Evolutionary conservation across 768 basidiomycete genomes (phyloP), one percentile per base, ranked within the genome.

Genomic region (Termitomyces sp.): DNA sequence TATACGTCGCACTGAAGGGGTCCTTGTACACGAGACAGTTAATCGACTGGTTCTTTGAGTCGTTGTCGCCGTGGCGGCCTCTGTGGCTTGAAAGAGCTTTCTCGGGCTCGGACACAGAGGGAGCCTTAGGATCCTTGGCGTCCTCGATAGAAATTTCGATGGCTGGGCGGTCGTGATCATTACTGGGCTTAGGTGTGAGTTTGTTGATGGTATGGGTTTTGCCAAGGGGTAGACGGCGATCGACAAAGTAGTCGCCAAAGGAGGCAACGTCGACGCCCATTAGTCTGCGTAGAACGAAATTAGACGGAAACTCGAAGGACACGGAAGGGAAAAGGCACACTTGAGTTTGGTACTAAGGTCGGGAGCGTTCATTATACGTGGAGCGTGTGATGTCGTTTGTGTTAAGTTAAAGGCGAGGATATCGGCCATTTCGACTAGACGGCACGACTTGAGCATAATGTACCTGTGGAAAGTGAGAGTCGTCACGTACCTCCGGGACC

Each of bases 231-330:
- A 57, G 41, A 22, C 51, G 55, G 18, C 76, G 77, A 65, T 89
- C 87, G 0, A 84, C 83, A 59, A 89, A 88, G 69, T 78, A 89
- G 68, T 90, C 87, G 13, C 89, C 89, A 62, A 88, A 89, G 22
- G 81, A 85, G 18, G 87, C 87, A 9, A 88, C 86, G 42, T 76
- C 68, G 22, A 77, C 71, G 11, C 76, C 76, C 64, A 74, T 66
- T 22, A 77, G 68, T 39, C 55, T 56, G 18, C 22, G 15, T 6
- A 37, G 33, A 37, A 3, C 8, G 15, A 34, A 31, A 24, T 45
- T 6, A 45, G 1, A 42, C 3, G 3, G 20, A 11, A 18, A n/a
- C 18, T 31, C 15, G 8, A 12, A n/a, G 52, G 15, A 15, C 1
- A 27, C 16, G 7, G 6, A 1, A 13, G 6, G 2, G 6, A 3